Evolutionary conservation across 2,329 filamentous ascomycete species (phyloP).

Genomic region (Beauveria varroae): DNA sequence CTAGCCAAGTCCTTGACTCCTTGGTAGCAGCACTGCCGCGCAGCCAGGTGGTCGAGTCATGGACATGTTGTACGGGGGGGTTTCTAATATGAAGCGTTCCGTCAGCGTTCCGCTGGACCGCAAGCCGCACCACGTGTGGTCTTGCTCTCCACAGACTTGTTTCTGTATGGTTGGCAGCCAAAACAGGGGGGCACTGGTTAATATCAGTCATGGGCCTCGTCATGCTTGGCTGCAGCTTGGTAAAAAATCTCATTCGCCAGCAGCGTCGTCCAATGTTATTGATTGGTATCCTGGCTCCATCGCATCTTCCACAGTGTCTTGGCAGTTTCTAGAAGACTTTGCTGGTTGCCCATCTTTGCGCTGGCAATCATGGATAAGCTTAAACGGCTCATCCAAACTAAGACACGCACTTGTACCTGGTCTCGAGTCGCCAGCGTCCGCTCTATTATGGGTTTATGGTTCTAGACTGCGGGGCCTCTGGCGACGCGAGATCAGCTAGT

Average conservation of each 20-base stretch:
- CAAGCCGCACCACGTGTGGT: neutral
- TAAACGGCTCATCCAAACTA: neutral
- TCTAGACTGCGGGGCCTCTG: neutral
- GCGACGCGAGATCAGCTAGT: neutral
- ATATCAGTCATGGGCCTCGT: neutral
- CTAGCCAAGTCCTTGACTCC: neutral
- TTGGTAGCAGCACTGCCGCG: neutral
- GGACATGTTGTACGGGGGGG: neutral
- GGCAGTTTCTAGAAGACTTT: neutral
- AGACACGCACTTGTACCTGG: neutral
- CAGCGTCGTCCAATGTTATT: neutral
- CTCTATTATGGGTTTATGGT: neutral
- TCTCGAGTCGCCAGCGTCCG: neutral
- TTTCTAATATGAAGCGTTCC: neutral
- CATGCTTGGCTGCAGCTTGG: neutral
- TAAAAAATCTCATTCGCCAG: neutral
- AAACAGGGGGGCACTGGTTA: neutral
- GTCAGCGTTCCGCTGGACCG: neutral
- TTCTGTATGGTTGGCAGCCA: neutral
- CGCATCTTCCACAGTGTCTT: neutral
- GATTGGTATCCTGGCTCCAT: too few relatives aligned
- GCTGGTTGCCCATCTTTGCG: neutral
- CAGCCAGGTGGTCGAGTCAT: neutral
- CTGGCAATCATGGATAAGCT: neutral
- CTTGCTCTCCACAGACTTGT: neutral